Conservation (phyloP, 805 yeast genomes). For the Jamesozyma jinghongensis region DNA sequence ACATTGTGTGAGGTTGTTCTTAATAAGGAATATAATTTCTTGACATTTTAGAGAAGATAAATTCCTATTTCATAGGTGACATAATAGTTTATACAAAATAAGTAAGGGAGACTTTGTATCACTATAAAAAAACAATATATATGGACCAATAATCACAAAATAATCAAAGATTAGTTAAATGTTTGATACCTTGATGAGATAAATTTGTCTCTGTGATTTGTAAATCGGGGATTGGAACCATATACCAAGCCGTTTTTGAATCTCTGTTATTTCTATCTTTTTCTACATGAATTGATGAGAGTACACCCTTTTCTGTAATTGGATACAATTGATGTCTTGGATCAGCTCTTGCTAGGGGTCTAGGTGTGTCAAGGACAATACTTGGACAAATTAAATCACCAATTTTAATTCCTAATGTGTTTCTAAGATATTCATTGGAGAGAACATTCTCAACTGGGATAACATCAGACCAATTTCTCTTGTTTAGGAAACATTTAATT, state of each 20-base stretch:
- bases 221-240: slow-evolving; percentile 59
- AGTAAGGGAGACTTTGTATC: too few relatives aligned
- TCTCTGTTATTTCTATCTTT: slow-evolving; percentile 39
- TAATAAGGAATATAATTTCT: too few relatives aligned
- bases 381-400: slow-evolving; percentile 21
- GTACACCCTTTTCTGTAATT: slow-evolving; percentile 45
- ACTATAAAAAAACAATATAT: too few relatives aligned
- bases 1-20: too few relatives aligned
- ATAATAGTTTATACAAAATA: too few relatives aligned
- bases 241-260: slow-evolving; percentile 56
- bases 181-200: slow-evolving; percentile 25
- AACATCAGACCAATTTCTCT: slow-evolving; percentile 65
- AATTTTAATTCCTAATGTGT: slow-evolving; percentile 6
- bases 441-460: slow-evolving; percentile 41
- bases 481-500: slow-evolving; percentile 42
- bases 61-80: too few relatives aligned
- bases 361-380: slow-evolving; percentile 15
- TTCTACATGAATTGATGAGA: slow-evolving; percentile 69
- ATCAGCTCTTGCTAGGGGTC: slow-evolving; percentile 12
- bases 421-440: slow-evolving; percentile 12
- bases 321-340: slow-evolving; percentile 52
- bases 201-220: slow-evolving; percentile 21
- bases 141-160: not conserved
- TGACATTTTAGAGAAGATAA: too few relatives aligned
- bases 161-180: slow-evolving; percentile 9